Evolutionary conservation across 805 yeast genomes (phyloP).

Genomic region (Naumovozyma castellii): DNA sequence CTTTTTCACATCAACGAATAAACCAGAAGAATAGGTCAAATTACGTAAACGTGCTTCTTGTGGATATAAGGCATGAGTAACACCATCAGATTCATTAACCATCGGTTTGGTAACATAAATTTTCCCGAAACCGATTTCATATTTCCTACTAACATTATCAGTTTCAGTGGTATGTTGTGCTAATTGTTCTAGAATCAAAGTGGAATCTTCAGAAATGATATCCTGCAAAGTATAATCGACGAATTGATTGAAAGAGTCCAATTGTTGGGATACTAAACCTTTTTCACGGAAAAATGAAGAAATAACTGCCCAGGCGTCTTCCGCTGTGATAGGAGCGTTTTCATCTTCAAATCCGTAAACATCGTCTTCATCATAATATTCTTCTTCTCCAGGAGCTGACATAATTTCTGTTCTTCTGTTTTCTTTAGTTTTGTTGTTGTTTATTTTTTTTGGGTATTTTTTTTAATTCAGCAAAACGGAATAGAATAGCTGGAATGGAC

Average conservation of each 20-base stretch:
- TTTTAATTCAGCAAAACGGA: conserved; percentile 1
- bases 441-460: conserved; percentile 1
- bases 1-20: conserved; percentile 92
- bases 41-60: conserved; percentile 97
- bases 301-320: conserved; percentile 98
- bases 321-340: conserved; percentile 74
- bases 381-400: conserved; percentile 3
- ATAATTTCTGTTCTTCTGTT: conserved; percentile 4
- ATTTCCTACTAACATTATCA: conserved; percentile 84
- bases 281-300: conserved; percentile 92
- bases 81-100: conserved; percentile 98
- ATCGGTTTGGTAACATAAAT: conserved; percentile 94
- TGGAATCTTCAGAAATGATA: conserved; percentile 90
- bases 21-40: conserved; percentile 90
- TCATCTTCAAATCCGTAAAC: conserved; percentile 68
- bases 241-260: conserved; percentile 96
- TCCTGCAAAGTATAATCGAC: conserved; percentile 95
- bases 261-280: conserved; percentile 95
- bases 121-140: conserved; percentile 95
- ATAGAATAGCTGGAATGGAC: background rate
- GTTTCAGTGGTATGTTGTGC: conserved; percentile 92
- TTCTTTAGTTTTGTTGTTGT: background rate
- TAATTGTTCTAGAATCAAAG: conserved; percentile 90
- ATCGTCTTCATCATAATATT: conserved; percentile 39
- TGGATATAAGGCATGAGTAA: conserved; percentile 97